Conservation (phyloP, 1,139 yeast genomes). For the Sugiyamaella castrensis region DNA sequence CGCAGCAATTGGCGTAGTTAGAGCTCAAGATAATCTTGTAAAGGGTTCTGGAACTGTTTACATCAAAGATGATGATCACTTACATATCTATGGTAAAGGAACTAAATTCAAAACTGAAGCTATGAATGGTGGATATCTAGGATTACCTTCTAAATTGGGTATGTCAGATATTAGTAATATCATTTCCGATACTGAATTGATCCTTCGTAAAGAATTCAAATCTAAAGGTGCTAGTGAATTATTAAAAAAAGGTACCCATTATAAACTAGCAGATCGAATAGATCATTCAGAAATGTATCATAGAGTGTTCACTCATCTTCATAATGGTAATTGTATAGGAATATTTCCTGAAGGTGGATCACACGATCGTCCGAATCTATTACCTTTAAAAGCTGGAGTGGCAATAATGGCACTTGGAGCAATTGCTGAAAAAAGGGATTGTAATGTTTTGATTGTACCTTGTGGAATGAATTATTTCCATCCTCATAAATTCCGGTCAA, state of each 20-base stretch:
- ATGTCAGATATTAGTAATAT: constrained; percentile 68
- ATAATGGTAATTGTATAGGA: constrained; percentile 82
- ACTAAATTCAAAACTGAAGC: constrained; percentile 71
- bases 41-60: constrained; percentile 61
- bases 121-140: constrained; percentile 63
- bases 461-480: constrained; percentile 97
- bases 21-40: constrained; percentile 82
- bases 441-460: constrained; percentile 83
- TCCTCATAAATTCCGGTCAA: constrained; percentile 88
- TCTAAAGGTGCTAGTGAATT: constrained; percentile 40
- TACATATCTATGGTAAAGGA: constrained; percentile 57
- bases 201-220: constrained; percentile 72
- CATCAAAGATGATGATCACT: constrained; percentile 41
- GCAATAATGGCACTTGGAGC: constrained; percentile 98
- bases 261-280: constrained; percentile 74
- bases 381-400: constrained; percentile 95
- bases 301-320: constrained; percentile 75
- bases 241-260: constrained; percentile 51
- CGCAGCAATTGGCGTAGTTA: constrained; percentile 80
- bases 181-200: constrained; percentile 68
- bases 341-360: constrained; percentile 98
- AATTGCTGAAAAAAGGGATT: constrained; percentile 63
- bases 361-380: constrained; percentile 85
- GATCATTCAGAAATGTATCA: constrained; percentile 82
- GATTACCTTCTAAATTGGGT: constrained; percentile 78